Percentiles rank a stretch among this genome's conserved stretches.
These are phyloP conservation scores for Diaporthe capsici DNA, from an alignment of 2,329 filamentous ascomycete genomes.

Conservation along the genomic window DNA sequence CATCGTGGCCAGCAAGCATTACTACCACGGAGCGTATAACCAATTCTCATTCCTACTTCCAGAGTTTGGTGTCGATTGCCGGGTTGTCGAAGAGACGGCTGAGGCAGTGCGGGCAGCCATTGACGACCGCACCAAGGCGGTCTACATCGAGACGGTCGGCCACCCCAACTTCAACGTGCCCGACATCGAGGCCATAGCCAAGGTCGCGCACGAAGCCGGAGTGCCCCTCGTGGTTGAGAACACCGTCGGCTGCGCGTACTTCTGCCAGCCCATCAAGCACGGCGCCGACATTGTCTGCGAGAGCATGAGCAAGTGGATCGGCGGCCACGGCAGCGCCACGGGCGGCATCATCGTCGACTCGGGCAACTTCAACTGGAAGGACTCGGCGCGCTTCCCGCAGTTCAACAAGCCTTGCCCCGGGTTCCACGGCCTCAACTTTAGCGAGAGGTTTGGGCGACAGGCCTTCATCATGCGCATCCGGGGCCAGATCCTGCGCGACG, in stretches of 20 bases:
- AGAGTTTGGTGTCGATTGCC: background rate
- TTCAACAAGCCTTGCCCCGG: constrained; percentile 53
- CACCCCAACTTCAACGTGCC: constrained; percentile 79
- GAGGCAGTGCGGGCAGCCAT: constrained; percentile 67
- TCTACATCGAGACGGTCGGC: constrained; percentile 78
- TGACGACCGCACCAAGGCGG: constrained; percentile 76
- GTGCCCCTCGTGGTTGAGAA: constrained; percentile 70
- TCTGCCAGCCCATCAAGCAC: constrained; percentile 72
- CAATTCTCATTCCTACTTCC: constrained; percentile 21
- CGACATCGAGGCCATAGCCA: constrained; percentile 74
- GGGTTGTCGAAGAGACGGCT: constrained; percentile 56
- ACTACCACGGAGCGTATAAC: constrained; percentile 61
- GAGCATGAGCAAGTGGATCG: constrained; percentile 77
- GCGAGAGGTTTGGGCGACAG: constrained; percentile 75
- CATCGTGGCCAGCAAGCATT: background rate
- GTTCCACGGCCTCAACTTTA: constrained; percentile 69
- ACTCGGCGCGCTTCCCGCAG: constrained; percentile 76
- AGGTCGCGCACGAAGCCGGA: constrained; percentile 72
- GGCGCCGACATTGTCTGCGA: constrained; percentile 77
- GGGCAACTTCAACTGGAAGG: constrained; percentile 78
- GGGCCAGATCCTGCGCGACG: constrained; percentile 76
- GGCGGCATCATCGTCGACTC: constrained; percentile 75
- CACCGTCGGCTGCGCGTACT: constrained; percentile 78
- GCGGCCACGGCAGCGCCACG: constrained; percentile 77
- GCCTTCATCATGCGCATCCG: constrained; percentile 75